Base-by-base conservation (phyloP, 108 stramenopile genomes). In the Fragilaria crotonensis region DNA sequence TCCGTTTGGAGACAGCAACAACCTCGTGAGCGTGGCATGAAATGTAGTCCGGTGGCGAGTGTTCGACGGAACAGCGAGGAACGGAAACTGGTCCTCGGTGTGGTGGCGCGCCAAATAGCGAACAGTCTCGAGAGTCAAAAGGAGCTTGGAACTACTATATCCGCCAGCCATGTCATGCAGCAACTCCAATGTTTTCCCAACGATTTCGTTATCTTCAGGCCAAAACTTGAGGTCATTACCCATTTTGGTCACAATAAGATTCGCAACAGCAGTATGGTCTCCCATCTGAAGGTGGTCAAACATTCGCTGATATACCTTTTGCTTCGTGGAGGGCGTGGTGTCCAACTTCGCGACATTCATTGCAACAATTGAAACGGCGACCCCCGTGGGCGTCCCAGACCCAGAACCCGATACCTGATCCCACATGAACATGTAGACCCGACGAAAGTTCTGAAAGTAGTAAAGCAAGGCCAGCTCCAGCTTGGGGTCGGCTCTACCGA, bases 221-320 rank as follows among this genome's bases (percentile, higher is more conserved):
- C 96, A 99, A 70, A 77, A 95, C 73, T 96, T 96, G 48, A 99
- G 82, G 70, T 96, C 96, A 66, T 95, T 96, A 54, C 95, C 80
- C 59, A 96, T 88, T 77, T 98, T 97, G 32, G 89, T 96, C 30
- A 97, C 91, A 58, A 98, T 91, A 1, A 95, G 77, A 71, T 94
- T 95, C 45, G 93, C 91, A 49, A 98, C 92, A 27, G 67, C 84
- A 28, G 93, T 92, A 64, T 97, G 95, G 62, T 97, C 93, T 3
- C 97, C 97, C 80, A 96, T 70, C 32, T 88, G 95, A 74, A 98
- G 75, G 59, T 82, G 77, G 33, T 96, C 95, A 75, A 95, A 98
- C 81, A 98, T 90, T 27, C 84, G 79, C 59, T 86, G 81, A 65
- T 95, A 98, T 1, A 93, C 84, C 72, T 95, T 90, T 79, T 93